Evolutionary conservation across 2,329 filamentous ascomycete genomes (phyloP).

Genomic region (Epichloe coenophiala): DNA sequence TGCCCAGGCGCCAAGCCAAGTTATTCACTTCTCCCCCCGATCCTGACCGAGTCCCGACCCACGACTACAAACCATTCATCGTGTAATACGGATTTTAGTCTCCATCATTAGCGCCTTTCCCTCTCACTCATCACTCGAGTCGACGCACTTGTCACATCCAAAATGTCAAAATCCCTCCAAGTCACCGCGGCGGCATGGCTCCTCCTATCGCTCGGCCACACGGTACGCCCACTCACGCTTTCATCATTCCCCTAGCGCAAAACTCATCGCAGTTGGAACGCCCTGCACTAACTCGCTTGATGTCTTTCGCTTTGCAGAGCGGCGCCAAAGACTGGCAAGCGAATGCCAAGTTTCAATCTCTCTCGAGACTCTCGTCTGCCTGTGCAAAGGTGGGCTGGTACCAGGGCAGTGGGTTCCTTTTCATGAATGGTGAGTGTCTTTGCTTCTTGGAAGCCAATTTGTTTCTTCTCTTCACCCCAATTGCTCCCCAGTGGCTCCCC

Average conservation of each 20-base stretch:
- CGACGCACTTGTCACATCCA: no score
- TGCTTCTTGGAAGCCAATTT: neutral
- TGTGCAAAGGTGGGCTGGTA: slow-evolving; percentile 9
- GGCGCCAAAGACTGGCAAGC: slow-evolving; percentile 8
- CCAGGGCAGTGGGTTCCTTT: slow-evolving; percentile 8
- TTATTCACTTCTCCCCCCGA: no score
- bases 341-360: slow-evolving; percentile 6
- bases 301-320: neutral
- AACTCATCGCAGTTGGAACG: neutral
- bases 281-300: neutral
- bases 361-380: slow-evolving; percentile 2
- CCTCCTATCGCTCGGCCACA: slow-evolving; percentile 7
- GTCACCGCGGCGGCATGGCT: slow-evolving; percentile 6
- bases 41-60: no score
- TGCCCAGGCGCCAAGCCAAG: no score
- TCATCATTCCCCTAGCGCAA: neutral
- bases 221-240: neutral
- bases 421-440: slow-evolving; percentile 6
- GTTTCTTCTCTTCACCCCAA: neutral
- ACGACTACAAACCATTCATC: no score
- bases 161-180: slow-evolving; percentile 6
- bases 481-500: no score
- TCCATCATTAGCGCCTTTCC: no score
- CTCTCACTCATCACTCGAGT: no score
- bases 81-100: no score